A percentile compares a stretch with the other conserved stretches of the same genome.
These are phyloP conservation scores for Spergularia azorica DNA, from an alignment of 179 eudicot species.

Conservation along the genomic window DNA sequence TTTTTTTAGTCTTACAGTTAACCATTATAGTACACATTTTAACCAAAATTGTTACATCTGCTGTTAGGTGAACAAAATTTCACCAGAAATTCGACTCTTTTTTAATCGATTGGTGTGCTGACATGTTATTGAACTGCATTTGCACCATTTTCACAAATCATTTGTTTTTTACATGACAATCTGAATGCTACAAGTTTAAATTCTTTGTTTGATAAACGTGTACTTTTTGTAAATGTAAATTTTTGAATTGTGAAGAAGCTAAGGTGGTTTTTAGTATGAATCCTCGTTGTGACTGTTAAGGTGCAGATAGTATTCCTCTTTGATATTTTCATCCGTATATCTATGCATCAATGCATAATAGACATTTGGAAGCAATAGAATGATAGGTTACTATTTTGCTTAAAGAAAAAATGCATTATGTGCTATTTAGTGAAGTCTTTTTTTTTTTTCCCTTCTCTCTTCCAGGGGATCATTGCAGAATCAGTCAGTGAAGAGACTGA, in stretches of 20 bases:
- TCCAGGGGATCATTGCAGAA: conserved; percentile 80
- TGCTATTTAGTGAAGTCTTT: neutral
- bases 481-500: conserved; percentile 50
- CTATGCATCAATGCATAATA: conserved; percentile 12
- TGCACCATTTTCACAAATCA: neutral
- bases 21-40: neutral
- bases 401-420: neutral
- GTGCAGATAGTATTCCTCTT: neutral
- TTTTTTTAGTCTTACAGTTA: neutral
- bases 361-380: neutral
- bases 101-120: neutral
- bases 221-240: neutral
- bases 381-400: neutral
- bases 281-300: neutral
- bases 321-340: neutral
- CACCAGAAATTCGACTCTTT: neutral
- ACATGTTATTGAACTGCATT: neutral
- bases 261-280: neutral
- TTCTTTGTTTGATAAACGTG: neutral
- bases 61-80: conserved; percentile 13
- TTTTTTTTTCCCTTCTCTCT: conserved; percentile 8
- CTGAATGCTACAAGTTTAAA: too few relatives aligned
- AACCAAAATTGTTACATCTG: neutral
- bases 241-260: neutral
- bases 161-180: neutral